phyloP scores from a whole-genome alignment of 2,329 filamentous ascomycete species.

The Cyanodermella asteris region DNA sequence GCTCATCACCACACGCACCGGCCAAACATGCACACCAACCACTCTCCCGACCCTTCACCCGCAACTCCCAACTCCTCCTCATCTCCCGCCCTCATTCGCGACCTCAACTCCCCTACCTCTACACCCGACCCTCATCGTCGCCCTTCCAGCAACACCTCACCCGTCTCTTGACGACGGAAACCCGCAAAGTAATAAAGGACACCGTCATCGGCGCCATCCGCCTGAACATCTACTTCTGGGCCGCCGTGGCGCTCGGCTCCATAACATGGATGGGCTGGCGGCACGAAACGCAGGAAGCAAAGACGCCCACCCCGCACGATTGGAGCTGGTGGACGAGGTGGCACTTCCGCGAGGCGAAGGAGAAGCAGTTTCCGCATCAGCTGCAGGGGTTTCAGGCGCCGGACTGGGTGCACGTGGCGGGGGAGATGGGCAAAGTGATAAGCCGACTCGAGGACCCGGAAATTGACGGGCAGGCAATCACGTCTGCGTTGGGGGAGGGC shows the following conservation, averaged over 20 bases:
- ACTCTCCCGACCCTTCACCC: conserved; percentile 32
- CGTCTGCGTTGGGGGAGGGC: conserved; percentile 27
- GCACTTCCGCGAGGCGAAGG: conserved; percentile 41
- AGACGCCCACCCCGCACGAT: conserved; percentile 61
- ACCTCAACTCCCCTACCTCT: conserved; percentile 44
- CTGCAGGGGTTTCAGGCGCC: conserved; percentile 27
- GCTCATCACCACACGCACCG: no score
- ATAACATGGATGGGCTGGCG: conserved; percentile 43
- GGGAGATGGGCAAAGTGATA: conserved; percentile 37
- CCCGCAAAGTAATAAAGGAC: conserved; percentile 45
- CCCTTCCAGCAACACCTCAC: conserved; percentile 29
- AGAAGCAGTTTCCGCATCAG: conserved; percentile 34
- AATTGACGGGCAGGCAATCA: conserved; percentile 45
- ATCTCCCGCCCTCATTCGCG: conserved; percentile 28
- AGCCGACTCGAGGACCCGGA: conserved; percentile 45
- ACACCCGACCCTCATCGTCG: conserved; percentile 30
- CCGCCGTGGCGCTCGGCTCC: conserved; percentile 35
- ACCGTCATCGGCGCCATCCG: conserved; percentile 49
- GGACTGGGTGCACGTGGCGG: conserved; percentile 49
- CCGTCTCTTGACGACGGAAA: conserved; percentile 61
- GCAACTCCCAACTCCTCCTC: conserved; percentile 30
- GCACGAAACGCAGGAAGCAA: conserved; percentile 53
- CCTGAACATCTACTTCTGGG: conserved; percentile 44
- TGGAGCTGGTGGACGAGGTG: conserved; percentile 55
- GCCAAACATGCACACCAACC: conserved; percentile 10